Percentiles rank a stretch among this genome's conserved stretches.
These are phyloP conservation scores for Xylariaceae sp. DNA, from an alignment of 2,329 filamentous ascomycete genomes.

Conservation along the genomic window DNA sequence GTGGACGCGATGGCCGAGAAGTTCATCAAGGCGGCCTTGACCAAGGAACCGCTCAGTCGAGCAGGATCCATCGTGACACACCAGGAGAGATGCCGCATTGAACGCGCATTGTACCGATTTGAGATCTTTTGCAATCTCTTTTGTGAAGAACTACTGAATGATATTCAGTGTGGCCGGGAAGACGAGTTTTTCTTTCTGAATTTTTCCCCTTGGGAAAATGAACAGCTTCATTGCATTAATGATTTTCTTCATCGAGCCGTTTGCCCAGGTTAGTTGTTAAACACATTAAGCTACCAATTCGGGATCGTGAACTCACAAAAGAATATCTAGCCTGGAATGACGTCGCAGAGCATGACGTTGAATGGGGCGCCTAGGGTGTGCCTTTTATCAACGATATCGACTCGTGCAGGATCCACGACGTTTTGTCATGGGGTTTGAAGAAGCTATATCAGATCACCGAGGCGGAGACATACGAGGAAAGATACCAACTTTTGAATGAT, in stretches of 20 bases:
- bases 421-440: conserved; percentile 1
- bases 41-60: too few species aligned
- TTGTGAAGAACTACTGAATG: too few species aligned
- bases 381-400: neutral
- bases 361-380: neutral
- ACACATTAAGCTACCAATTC: too few species aligned
- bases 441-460: neutral
- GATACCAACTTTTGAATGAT: neutral
- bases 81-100: too few species aligned
- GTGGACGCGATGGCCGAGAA: too few species aligned
- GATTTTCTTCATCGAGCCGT: neutral
- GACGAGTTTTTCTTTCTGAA: neutral
- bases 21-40: too few species aligned
- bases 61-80: too few species aligned
- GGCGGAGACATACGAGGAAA: conserved; percentile 2
- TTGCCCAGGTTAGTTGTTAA: neutral
- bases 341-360: conserved; percentile 2
- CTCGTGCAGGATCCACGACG: neutral
- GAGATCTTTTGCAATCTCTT: conserved; percentile 2
- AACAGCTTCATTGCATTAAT: neutral
- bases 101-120: conserved; percentile 10
- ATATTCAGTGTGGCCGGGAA: too few species aligned
- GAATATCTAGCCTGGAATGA: conserved; percentile 4
- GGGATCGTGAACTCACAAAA: neutral
- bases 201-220: neutral